Base-by-base conservation (phyloP, 164 flowering plant genomes). In the Santalum album region DNA sequence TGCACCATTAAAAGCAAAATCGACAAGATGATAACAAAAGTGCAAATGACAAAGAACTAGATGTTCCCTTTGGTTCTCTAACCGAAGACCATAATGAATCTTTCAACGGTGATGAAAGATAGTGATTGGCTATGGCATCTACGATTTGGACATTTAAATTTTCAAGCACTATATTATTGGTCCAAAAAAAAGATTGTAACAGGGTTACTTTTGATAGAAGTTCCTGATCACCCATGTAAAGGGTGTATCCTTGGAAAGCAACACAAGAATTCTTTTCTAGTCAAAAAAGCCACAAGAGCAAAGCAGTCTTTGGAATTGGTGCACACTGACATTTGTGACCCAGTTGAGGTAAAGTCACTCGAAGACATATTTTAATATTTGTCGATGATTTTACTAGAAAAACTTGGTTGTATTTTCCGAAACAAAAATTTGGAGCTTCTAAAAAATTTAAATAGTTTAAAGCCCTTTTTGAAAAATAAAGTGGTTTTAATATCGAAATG, bases 131-230 rank as follows among this genome's bases (percentile, higher is more conserved):
- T 43, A 43, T 43, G 6, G n/a, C n/a, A n/a, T n/a, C n/a, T n/a
- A n/a, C n/a, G n/a, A n/a, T n/a, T n/a, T n/a, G n/a, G n/a, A n/a
- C 47, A 43, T 43, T 15, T 43, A 20, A 43, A 43, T 43, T 43
- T 43, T 15, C 6, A 20, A 5, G 47, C 7, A 15, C 47, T 43
- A 15, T 5, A 43, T 43, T 43, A 15, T 15, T 6, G 16, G 47
- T 15, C 16, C 47, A 43, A 20, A 43, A 43, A 43, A 43, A 20
- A n/a, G 9, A 43, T 43, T 6, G 47, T 43, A 15, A 43, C 47
- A 5, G 47, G 6, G 6, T 43, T 43, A 43, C 47, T 15, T 17
- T 5, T 43, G 6, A 43, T 43, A 5, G 14, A 43, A 43, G 47
- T 15, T 43, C 47, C 47, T 20, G 47, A 43, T 43, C 47, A 43